Base-by-base conservation (phyloP, 2,329 filamentous ascomycete genomes). In the Curvularia sp. region DNA sequence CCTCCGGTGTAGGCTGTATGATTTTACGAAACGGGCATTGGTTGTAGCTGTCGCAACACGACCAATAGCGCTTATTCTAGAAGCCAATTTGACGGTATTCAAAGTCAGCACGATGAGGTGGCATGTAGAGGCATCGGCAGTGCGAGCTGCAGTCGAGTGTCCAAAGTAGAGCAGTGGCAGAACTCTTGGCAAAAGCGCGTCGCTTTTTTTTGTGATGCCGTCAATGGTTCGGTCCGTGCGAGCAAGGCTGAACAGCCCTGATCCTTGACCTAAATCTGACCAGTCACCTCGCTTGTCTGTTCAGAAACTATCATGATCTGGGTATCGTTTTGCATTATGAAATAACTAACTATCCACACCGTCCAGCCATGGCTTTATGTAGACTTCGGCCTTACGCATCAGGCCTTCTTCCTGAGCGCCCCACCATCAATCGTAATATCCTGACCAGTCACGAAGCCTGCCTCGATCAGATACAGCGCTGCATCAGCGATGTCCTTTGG, bases 401-500 rank as follows among this genome's bases (percentile, higher is more conserved):
- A 58, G 18, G 51, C 55, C 63, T 78, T 78, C 63, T 76, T 76
- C 58, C 68, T 66, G 61, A 74, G 47, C 2, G 72, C 75, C 30
- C 76, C 76, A 26, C 76, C 76, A 57, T 78, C 75, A 5, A 78
- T 71, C 2, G 72, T 75, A 18, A 78, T 72, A 35, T 77, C 74
- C 58, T 73, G 71, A 22, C 75, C 76, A 5, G 74, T 78, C 3
- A 79, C 72, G 49, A 78, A 79, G 0, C 75, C 77, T 7, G 76
- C 76, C 42, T 75, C 65, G 6, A 79, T 74, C 48, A 79, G 61
- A 62, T 78, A 83, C 59, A 81, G 67, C 12, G 72, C 77, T 0
- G 80, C 79, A 52, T 82, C 76, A 10, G 77, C 76, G 38, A 83
- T 78, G 53, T 83, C 81, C 67, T 78, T 78, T 1, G 79, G 80